A percentile compares a stretch with the other conserved stretches of the same genome.
Evolutionary conservation across 768 basidiomycete genomes (phyloP).

Genomic region (Xerocomus potaroensis): DNA sequence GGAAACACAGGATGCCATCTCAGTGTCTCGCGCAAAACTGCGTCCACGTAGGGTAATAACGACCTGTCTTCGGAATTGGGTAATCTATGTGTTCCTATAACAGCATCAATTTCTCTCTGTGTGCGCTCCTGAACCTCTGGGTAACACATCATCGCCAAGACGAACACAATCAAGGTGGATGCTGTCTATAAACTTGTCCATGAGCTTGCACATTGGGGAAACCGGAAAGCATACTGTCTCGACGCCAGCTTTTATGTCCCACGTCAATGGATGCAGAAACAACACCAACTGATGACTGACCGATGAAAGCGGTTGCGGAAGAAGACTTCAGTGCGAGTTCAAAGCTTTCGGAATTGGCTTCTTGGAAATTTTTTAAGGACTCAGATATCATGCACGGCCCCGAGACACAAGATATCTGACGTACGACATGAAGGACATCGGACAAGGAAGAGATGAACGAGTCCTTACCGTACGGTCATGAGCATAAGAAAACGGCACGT

Average conservation of each 20-base stretch:
- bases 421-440: background rate
- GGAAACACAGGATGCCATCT: constrained; percentile 34
- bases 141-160: constrained; percentile 33
- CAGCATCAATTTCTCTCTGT: constrained; percentile 32
- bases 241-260: constrained; percentile 21
- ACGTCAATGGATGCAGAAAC: constrained; percentile 5
- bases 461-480: constrained; percentile 21
- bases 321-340: constrained; percentile 28
- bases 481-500: constrained; percentile 29
- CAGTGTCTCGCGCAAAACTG: constrained; percentile 33
- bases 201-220: background rate
- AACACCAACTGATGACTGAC: constrained; percentile 10
- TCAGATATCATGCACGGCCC: constrained; percentile 29
- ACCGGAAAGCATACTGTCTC: constrained; percentile 21
- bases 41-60: constrained; percentile 30
- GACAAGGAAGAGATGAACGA: background rate
- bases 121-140: constrained; percentile 33
- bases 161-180: constrained; percentile 29
- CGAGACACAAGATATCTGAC: constrained; percentile 21
- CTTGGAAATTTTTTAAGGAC: constrained; percentile 20
- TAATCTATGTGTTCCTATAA: constrained; percentile 26
- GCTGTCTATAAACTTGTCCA: constrained; percentile 23
- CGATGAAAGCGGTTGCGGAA: constrained; percentile 32
- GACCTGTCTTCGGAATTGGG: constrained; percentile 26
- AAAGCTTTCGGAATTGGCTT: constrained; percentile 18